Conservation (phyloP, 208 protist genomes). For the Crithidia sp. region DNA sequence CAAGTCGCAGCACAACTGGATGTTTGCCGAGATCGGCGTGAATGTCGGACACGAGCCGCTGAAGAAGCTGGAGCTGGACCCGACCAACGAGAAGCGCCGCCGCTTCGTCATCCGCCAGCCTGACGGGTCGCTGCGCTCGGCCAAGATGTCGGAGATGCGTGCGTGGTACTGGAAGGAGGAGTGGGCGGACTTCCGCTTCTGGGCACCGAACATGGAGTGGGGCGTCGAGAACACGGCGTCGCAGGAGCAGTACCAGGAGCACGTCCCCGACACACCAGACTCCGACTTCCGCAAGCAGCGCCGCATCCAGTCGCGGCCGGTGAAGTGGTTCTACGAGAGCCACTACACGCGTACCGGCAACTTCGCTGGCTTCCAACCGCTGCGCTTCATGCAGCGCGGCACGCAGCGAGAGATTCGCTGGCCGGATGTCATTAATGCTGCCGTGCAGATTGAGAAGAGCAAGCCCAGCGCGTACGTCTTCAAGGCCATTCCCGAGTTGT, state of each 20-base stretch:
- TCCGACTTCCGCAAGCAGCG: constrained; percentile 91
- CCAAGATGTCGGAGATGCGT: constrained; percentile 96
- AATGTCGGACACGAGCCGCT: constrained; percentile 93
- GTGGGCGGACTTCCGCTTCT: constrained; percentile 95
- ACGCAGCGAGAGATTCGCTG: constrained; percentile 90
- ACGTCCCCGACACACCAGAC: constrained; percentile 91
- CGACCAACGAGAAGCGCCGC: constrained; percentile 93
- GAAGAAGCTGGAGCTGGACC: constrained; percentile 93
- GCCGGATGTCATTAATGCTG: constrained; percentile 91
- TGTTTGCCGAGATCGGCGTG: constrained; percentile 95
- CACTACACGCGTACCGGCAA: constrained; percentile 93
- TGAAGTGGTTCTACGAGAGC: constrained; percentile 95
- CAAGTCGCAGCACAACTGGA: constrained; percentile 94
- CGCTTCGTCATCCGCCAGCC: constrained; percentile 93
- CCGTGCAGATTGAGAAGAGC: constrained; percentile 85
- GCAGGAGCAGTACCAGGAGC: constrained; percentile 93
- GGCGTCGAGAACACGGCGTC: constrained; percentile 92
- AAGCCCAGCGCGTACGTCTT: constrained; percentile 89
- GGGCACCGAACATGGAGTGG: constrained; percentile 94
- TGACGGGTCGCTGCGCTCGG: constrained; percentile 92
- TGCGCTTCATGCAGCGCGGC: constrained; percentile 92
- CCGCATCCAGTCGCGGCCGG: constrained; percentile 88
- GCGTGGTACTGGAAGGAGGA: constrained; percentile 96
- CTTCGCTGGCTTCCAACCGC: constrained; percentile 90
- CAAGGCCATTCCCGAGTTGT: constrained; percentile 90